These are phyloP conservation scores for Monascus ruber DNA, from an alignment of 2,329 filamentous ascomycete species.

Conservation along the genomic window DNA sequence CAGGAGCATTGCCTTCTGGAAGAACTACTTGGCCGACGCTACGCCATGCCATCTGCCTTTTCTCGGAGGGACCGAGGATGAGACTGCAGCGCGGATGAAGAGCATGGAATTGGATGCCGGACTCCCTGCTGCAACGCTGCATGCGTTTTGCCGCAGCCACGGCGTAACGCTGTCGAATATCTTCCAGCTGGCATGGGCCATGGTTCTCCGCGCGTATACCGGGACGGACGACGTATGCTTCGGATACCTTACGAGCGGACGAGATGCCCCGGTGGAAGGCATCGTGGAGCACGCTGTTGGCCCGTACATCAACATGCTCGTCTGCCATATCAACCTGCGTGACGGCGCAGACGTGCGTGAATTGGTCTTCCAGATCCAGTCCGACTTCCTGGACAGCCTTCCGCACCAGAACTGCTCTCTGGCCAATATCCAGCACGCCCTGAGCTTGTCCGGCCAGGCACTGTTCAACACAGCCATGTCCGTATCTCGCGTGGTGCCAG, in stretches of 20 bases:
- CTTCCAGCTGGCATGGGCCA: conserved; percentile 4
- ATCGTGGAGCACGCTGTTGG: conserved; percentile 2
- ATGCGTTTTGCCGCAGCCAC: neutral
- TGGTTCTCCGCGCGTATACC: conserved; percentile 3
- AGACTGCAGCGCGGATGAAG: neutral
- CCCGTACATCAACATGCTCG: conserved; percentile 4
- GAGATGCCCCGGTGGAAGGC: conserved; percentile 2
- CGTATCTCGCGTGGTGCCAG: neutral
- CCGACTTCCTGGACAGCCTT: conserved; percentile 4
- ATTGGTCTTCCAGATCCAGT: conserved; percentile 1
- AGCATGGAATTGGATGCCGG: neutral
- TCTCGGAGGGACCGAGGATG: neutral
- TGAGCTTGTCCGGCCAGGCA: conserved; percentile 1
- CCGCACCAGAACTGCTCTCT: conserved; percentile 4
- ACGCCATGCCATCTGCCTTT: neutral
- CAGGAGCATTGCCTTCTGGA: neutral
- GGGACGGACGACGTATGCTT: conserved; percentile 3
- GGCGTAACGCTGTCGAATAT: conserved; percentile 2
- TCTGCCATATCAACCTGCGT: conserved; percentile 1
- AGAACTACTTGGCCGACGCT: neutral
- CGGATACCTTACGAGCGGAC: conserved; percentile 2
- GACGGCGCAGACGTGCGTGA: neutral
- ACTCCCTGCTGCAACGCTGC: neutral
- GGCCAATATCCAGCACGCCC: conserved; percentile 4
- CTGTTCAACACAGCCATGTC: conserved; percentile 7